Evolutionary conservation across 805 yeast genomes (phyloP).

Genomic region (Spathaspora boniae): DNA sequence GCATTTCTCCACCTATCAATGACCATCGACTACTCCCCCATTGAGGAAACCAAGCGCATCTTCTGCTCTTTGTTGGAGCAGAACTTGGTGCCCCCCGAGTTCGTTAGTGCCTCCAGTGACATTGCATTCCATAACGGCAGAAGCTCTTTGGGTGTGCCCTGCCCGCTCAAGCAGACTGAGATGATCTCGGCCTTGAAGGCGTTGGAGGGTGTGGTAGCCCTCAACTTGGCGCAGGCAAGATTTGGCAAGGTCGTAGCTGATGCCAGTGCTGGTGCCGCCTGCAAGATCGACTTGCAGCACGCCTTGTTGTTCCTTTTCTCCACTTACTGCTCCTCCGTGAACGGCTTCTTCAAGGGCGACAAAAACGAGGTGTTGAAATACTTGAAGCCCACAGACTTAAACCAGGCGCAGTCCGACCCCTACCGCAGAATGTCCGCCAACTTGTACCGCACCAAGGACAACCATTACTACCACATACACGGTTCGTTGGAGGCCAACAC

Average conservation of each 20-base stretch:
- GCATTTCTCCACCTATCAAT: not conserved
- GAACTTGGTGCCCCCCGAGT: slow-evolving; percentile 14
- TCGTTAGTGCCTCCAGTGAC: slow-evolving; percentile 7
- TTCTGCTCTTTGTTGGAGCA: slow-evolving; percentile 8
- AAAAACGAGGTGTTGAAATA: slow-evolving; percentile 12
- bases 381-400: slow-evolving; percentile 10
- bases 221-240: slow-evolving; percentile 15
- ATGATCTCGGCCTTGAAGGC: slow-evolving; percentile 22
- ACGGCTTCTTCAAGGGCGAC: slow-evolving; percentile 24
- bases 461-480: slow-evolving; percentile 26
- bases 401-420: slow-evolving; percentile 11
- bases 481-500: slow-evolving; percentile 29
- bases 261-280: slow-evolving; percentile 3
- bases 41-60: slow-evolving; percentile 13
- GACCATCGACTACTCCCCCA: slow-evolving; percentile 10
- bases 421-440: slow-evolving; percentile 32
- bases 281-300: slow-evolving; percentile 19
- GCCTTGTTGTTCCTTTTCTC: slow-evolving; percentile 26
- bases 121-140: slow-evolving; percentile 11
- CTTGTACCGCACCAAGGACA: slow-evolving; percentile 28
- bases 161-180: slow-evolving; percentile 23
- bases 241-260: slow-evolving; percentile 11
- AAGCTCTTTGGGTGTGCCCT: slow-evolving; percentile 17
- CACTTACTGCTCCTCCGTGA: slow-evolving; percentile 28
- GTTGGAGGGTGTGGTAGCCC: slow-evolving; percentile 17